Percentiles rank a stretch among this genome's conserved stretches.
These are phyloP conservation scores for Linum lewisii DNA, from an alignment of 345 rosid genomes.

Conservation along the genomic window DNA sequence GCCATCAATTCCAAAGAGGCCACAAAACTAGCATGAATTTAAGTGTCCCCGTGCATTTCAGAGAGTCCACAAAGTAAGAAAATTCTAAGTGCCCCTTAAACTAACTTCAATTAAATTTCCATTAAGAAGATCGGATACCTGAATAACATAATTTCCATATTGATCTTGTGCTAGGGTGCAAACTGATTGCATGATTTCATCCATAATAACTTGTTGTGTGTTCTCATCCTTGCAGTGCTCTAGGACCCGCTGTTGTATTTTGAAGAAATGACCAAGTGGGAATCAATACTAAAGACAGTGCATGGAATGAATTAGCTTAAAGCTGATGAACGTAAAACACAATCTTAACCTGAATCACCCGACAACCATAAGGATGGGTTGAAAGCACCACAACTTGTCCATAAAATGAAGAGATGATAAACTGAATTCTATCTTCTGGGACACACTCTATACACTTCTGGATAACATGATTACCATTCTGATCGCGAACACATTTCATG, in stretches of 20 bases:
- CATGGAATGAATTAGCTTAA: conserved; percentile 6
- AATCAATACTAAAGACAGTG: conserved; percentile 4
- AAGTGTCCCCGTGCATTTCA: neutral
- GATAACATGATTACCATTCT: conserved; percentile 98
- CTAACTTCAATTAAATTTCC: too few species aligned
- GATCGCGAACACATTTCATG: conserved; percentile 90
- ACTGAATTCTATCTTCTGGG: conserved; percentile 69
- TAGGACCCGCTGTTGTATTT: conserved; percentile 61
- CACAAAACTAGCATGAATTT: neutral
- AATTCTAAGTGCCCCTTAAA: too few species aligned
- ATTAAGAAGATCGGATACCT: conserved; percentile 31
- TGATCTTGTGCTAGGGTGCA: conserved; percentile 82
- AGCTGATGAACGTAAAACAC: neutral
- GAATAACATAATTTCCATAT: conserved; percentile 95
- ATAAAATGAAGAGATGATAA: conserved; percentile 74
- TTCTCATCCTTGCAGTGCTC: conserved; percentile 62
- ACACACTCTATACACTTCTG: conserved; percentile 92
- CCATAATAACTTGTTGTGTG: conserved; percentile 71
- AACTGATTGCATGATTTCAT: conserved; percentile 71
- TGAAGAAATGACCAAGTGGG: neutral
- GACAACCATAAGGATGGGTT: conserved; percentile 96
- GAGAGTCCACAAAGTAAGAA: neutral
- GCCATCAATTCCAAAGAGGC: too few species aligned
- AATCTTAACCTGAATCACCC: conserved; percentile 72
- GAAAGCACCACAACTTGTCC: conserved; percentile 88